phyloP scores from a whole-genome alignment of 2,329 filamentous ascomycete species.

The Alternaria postmessia region DNA sequence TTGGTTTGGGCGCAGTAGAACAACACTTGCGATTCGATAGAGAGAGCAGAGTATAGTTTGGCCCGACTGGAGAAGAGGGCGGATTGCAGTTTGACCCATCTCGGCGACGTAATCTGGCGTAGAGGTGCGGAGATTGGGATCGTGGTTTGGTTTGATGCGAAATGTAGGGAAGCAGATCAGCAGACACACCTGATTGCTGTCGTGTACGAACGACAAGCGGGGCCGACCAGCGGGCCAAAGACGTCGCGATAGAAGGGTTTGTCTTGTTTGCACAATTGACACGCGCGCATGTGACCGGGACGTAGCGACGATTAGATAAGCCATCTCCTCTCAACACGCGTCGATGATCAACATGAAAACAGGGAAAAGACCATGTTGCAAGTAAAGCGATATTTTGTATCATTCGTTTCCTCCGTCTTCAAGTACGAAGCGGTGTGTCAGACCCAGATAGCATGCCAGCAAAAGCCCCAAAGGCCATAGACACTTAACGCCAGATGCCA shows the following conservation, averaged over 20 bases:
- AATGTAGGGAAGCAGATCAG: conserved; percentile 15
- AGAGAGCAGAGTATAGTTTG: conserved; percentile 20
- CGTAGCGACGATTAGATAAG: conserved; percentile 20
- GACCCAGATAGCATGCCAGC: neutral
- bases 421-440: neutral
- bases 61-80: conserved; percentile 4
- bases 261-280: conserved; percentile 42
- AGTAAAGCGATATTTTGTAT: neutral
- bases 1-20: conserved; percentile 24
- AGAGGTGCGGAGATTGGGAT: conserved; percentile 3
- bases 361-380: neutral
- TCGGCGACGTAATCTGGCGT: conserved; percentile 11
- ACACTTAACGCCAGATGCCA: neutral
- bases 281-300: conserved; percentile 21
- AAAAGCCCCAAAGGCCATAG: neutral
- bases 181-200: conserved; percentile 41
- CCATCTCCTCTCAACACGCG: neutral
- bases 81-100: conserved; percentile 6
- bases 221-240: conserved; percentile 28
- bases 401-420: neutral
- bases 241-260: conserved; percentile 31
- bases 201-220: conserved; percentile 29
- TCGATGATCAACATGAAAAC: neutral
- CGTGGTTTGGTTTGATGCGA: conserved; percentile 20
- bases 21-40: conserved; percentile 19